Evolutionary conservation across 139 green algal genomes (phyloP).

Genomic region (Chlorella vulgaris): DNA sequence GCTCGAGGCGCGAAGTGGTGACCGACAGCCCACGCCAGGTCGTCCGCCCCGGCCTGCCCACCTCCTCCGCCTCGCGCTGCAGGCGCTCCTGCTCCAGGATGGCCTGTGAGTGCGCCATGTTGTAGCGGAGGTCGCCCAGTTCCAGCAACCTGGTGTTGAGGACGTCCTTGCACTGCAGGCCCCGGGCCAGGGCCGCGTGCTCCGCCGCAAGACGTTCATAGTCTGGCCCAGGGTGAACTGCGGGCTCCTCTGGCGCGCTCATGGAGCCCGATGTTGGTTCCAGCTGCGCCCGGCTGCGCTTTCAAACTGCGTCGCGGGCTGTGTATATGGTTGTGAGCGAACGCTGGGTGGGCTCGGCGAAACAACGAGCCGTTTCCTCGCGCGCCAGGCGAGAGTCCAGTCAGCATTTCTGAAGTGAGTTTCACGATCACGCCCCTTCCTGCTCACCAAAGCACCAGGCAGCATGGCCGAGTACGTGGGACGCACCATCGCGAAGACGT

Average conservation of each 20-base stretch:
- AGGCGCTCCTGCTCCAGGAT: not conserved
- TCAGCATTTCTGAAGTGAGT: too few species aligned
- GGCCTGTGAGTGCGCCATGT: not conserved
- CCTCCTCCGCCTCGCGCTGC: not conserved
- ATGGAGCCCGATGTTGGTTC: too few species aligned
- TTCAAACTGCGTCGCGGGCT: too few species aligned
- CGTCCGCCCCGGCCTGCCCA: not conserved
- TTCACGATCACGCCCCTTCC: too few species aligned
- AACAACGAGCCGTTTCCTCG: too few species aligned
- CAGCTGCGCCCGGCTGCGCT: too few species aligned
- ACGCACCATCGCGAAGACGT: conserved; percentile 9
- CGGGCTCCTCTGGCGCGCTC: not conserved
- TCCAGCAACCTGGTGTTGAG: not conserved
- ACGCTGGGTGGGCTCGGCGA: too few species aligned
- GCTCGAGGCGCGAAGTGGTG: not conserved
- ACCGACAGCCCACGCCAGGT: not conserved
- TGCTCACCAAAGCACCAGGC: too few species aligned
- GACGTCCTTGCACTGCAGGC: not conserved
- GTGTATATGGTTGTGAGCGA: too few species aligned
- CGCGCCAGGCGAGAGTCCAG: too few species aligned
- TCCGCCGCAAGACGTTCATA: not conserved
- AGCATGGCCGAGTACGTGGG: conserved; percentile 22
- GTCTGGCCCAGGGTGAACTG: not conserved
- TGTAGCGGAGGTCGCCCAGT: not conserved
- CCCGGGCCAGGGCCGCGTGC: not conserved